Conservation (phyloP, 2,329 filamentous ascomycete genomes). For the Penicillium digitatum region DNA sequence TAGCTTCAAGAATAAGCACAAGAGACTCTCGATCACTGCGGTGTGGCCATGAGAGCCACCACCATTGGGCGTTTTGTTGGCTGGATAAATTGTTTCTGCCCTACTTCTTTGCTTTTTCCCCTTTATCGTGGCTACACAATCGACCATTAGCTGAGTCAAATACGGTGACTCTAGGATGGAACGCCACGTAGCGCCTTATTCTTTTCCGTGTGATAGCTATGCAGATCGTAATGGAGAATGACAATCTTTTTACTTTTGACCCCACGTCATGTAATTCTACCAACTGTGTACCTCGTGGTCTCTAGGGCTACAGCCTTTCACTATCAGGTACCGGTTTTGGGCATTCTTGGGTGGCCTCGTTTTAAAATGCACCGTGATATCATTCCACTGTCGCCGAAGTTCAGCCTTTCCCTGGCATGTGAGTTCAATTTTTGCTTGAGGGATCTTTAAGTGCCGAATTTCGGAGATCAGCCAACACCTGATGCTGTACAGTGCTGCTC, state of each 20-base stretch:
- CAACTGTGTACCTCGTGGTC: background rate
- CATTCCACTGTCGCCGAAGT: slow-evolving; percentile 1
- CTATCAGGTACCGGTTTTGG: slow-evolving; percentile 17
- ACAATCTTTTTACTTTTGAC: slow-evolving; percentile 2
- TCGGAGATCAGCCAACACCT: background rate
- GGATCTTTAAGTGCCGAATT: background rate
- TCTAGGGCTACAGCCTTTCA: background rate
- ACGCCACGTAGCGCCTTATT: background rate
- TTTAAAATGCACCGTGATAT: slow-evolving; percentile 19
- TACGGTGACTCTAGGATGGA: background rate
- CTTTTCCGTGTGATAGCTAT: slow-evolving; percentile 5
- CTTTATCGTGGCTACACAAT: background rate
- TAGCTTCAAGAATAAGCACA: background rate
- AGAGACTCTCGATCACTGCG: background rate
- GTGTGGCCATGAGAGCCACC: background rate
- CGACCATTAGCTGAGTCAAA: background rate
- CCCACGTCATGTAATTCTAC: background rate
- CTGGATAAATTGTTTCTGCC: slow-evolving; percentile 2
- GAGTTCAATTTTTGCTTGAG: background rate
- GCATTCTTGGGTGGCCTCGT: slow-evolving; percentile 4
- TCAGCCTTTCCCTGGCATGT: background rate
- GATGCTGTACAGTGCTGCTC: background rate
- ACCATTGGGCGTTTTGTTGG: slow-evolving; percentile 5
- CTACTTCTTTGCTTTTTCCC: slow-evolving; percentile 4
- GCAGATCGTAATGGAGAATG: slow-evolving; percentile 19